These are phyloP conservation scores for Agastache rugosa DNA, from an alignment of 257 asterid genomes.

Conservation along the genomic window DNA sequence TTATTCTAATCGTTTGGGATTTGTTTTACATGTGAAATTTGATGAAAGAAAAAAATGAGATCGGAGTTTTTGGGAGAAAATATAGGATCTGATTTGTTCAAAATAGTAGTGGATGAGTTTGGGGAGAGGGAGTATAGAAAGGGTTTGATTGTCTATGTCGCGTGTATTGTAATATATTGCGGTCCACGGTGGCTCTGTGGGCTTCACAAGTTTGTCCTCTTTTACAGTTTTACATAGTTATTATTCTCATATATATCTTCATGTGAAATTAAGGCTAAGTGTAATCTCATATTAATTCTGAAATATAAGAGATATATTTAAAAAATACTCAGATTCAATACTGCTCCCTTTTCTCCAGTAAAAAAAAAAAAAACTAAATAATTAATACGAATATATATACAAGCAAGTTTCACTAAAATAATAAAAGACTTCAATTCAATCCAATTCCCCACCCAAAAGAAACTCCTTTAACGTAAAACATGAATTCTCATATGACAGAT, in stretches of 20 bases:
- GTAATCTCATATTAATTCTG: neutral
- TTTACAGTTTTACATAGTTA: conserved; percentile 37
- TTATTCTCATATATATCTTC: conserved; percentile 22
- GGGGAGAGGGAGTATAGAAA: neutral
- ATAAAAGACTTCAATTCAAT: too few relatives aligned
- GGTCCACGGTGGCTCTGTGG: conserved; percentile 32
- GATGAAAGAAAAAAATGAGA: neutral
- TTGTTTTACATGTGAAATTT: neutral
- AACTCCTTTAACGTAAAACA: too few relatives aligned
- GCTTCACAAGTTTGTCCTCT: conserved; percentile 34
- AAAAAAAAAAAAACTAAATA: too few relatives aligned
- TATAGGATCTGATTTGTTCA: conserved; percentile 8
- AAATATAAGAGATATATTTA: too few relatives aligned
- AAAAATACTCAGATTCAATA: too few relatives aligned
- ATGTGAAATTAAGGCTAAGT: too few relatives aligned
- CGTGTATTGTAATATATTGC: neutral
- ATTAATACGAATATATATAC: too few relatives aligned
- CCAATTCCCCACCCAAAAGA: too few relatives aligned
- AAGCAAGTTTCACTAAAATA: too few relatives aligned
- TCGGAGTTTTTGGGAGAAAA: conserved; percentile 15
- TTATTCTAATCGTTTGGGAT: neutral
- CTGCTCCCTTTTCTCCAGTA: too few relatives aligned
- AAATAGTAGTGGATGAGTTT: neutral
- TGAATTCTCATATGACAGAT: too few relatives aligned
- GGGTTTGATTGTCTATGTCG: neutral